A percentile compares a stretch with the other conserved stretches of the same genome.
phyloP scores from a whole-genome alignment of 306 rosid species.

The Ochetophila trinervis region DNA sequence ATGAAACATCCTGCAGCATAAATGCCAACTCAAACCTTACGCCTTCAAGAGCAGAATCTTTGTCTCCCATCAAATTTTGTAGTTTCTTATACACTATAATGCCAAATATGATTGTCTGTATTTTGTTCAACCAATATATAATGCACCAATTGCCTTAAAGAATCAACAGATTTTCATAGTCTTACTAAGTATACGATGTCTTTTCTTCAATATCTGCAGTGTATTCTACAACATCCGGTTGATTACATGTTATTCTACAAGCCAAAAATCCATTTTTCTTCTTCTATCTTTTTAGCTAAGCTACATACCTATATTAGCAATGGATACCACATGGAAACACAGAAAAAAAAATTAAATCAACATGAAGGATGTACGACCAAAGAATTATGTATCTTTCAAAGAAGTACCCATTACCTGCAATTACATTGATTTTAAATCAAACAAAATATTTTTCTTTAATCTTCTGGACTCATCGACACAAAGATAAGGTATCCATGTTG shows the following conservation, averaged over 20 bases:
- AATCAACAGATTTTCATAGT: neutral
- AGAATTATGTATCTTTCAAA: neutral
- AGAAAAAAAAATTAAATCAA: neutral
- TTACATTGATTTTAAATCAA: slow-evolving; percentile 1
- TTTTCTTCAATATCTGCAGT: neutral
- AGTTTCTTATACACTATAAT: neutral
- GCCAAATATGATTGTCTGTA: slow-evolving; percentile 7
- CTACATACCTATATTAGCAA: neutral
- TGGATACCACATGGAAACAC: neutral
- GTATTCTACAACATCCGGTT: neutral
- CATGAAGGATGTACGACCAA: neutral
- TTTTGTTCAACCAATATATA: slow-evolving; percentile 10
- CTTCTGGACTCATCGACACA: neutral
- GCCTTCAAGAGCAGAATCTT: slow-evolving; percentile 9
- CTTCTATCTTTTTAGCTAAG: no score
- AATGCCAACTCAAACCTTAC: slow-evolving; percentile 16
- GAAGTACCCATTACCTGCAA: neutral
- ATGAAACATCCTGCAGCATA: slow-evolving; percentile 10
- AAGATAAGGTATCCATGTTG: neutral
- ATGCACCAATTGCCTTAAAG: slow-evolving; percentile 3
- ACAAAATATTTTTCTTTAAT: neutral
- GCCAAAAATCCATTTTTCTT: neutral
- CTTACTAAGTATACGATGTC: neutral
- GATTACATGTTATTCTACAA: neutral
- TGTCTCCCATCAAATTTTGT: neutral